phyloP scores from a whole-genome alignment of 2,329 filamentous ascomycete species.

The Orbilia quercus region DNA sequence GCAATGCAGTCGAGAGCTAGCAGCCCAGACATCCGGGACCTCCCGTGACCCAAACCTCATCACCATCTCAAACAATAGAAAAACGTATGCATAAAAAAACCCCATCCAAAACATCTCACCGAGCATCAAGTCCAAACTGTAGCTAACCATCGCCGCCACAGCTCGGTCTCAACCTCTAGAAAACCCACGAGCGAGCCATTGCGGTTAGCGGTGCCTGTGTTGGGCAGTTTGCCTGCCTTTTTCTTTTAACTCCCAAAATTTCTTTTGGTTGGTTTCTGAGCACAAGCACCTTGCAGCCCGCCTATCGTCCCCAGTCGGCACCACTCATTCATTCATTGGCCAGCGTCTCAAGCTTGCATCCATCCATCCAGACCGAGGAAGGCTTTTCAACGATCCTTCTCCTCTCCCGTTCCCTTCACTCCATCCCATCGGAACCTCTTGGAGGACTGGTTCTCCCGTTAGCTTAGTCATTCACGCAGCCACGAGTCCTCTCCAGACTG shows the following conservation, averaged over 20 bases:
- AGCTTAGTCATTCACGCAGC: conserved; percentile 54
- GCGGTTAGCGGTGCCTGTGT: conserved; percentile 1
- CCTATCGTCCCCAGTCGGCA: conserved; percentile 34
- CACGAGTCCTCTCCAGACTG: conserved; percentile 37
- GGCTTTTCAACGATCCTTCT: conserved; percentile 52
- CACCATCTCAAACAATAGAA: neutral
- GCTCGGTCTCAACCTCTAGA: no score
- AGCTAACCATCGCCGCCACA: no score
- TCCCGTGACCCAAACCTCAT: neutral
- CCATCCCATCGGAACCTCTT: conserved; percentile 34
- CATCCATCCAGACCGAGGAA: conserved; percentile 27
- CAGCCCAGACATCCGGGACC: conserved; percentile 12
- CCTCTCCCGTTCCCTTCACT: conserved; percentile 31
- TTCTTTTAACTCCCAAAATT: conserved; percentile 42
- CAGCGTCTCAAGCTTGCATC: conserved; percentile 11
- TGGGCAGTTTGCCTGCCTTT: conserved; percentile 6
- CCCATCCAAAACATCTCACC: no score
- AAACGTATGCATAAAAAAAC: neutral
- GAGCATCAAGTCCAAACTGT: no score
- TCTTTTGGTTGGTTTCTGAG: conserved; percentile 21
- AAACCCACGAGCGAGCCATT: neutral
- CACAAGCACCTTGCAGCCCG: conserved; percentile 45
- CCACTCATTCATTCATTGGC: conserved; percentile 46
- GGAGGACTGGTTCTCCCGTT: conserved; percentile 32
- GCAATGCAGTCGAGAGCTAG: no score